Evolutionary conservation across 2,329 filamentous ascomycete species (phyloP).

Genomic region (Scedosporium aurantiacum): DNA sequence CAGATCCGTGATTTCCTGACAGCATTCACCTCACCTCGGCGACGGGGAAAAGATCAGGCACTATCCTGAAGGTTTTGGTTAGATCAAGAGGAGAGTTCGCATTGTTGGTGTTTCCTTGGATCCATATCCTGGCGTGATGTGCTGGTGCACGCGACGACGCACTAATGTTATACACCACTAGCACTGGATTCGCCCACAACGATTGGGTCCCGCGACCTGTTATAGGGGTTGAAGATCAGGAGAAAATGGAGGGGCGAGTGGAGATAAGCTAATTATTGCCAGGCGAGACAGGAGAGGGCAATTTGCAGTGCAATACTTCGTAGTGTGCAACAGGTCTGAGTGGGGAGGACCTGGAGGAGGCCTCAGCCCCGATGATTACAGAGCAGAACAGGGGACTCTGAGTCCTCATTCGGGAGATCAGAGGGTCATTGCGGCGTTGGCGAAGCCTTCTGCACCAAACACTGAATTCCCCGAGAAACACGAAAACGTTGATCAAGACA

Average conservation of each 20-base stretch:
- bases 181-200: not conserved
- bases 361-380: too few relatives aligned
- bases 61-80: not conserved
- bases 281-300: slow-evolving; percentile 6
- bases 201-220: not conserved
- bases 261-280: slow-evolving; percentile 6
- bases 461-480: too few relatives aligned
- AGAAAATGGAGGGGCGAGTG: slow-evolving; percentile 6
- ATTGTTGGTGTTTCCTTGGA: not conserved
- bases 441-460: too few relatives aligned
- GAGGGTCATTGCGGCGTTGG: too few relatives aligned
- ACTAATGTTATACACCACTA: not conserved
- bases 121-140: not conserved
- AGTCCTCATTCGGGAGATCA: too few relatives aligned
- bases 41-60: not conserved
- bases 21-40: not conserved
- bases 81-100: not conserved
- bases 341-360: too few relatives aligned
- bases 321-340: too few relatives aligned
- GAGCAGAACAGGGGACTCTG: too few relatives aligned
- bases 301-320: too few relatives aligned
- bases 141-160: not conserved
- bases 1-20: not conserved
- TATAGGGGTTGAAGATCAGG: slow-evolving; percentile 1
- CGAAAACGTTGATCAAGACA: too few relatives aligned